Evolutionary conservation across 352 stramenopile genomes (phyloP).

Genomic region (Phytophthora citricola): DNA sequence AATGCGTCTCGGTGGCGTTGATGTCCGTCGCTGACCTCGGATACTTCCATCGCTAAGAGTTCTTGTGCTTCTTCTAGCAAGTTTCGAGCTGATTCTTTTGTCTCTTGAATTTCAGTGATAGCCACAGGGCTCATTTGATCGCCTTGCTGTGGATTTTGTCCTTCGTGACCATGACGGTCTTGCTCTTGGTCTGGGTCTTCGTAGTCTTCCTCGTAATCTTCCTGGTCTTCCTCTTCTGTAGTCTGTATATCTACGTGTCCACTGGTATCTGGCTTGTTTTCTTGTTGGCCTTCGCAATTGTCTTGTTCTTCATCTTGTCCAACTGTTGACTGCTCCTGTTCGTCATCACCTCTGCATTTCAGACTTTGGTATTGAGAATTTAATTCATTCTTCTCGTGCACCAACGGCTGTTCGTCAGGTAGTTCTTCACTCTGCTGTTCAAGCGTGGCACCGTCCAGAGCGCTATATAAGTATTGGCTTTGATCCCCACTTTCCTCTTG

Average conservation of each 20-base stretch:
- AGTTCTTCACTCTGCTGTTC: background rate
- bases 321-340: background rate
- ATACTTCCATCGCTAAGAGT: slow-evolving; percentile 14
- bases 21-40: slow-evolving; percentile 12
- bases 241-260: background rate
- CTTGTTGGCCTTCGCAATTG: too few species aligned
- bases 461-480: slow-evolving; percentile 1
- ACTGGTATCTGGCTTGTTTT: background rate
- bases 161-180: background rate
- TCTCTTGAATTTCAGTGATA: background rate
- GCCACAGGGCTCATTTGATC: background rate
- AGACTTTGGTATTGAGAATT: background rate
- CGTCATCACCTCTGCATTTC: background rate
- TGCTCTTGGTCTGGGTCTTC: slow-evolving; percentile 13
- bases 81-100: background rate
- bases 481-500: background rate
- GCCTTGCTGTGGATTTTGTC: background rate
- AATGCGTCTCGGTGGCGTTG: background rate
- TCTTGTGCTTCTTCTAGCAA: slow-evolving; percentile 28
- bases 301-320: slow-evolving; percentile 1
- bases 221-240: slow-evolving; percentile 18
- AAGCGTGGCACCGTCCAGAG: background rate
- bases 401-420: background rate
- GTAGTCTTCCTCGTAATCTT: slow-evolving; percentile 23
- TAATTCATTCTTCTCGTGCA: slow-evolving; percentile 4